Evolutionary conservation across 2,329 filamentous ascomycete genomes (phyloP), one percentile per base, ranked within the genome.

Genomic region (Cladosporium sp.): DNA sequence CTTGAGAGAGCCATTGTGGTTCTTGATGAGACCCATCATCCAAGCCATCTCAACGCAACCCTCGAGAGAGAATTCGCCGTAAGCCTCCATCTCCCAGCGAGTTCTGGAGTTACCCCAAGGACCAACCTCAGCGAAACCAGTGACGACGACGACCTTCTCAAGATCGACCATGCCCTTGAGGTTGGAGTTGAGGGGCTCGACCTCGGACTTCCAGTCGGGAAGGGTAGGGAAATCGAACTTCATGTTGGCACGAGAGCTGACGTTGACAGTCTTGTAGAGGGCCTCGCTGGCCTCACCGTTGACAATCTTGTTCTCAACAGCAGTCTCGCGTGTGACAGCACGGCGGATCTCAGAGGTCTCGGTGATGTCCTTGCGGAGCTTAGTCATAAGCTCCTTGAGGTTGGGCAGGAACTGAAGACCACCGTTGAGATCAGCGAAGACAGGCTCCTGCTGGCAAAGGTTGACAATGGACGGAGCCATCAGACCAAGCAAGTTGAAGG

Each of bases 1-100:
- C 84, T 99, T 99, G 78, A 99, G 88, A 35, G 90, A 89, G 21
- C 95, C 95, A 73, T 98, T 98, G 84, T 97, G 92, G 80, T 99
- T 96, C 85, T 94, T 97, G 83, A 99, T 98, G 67, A 98, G 88
- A 76, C 95, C 95, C 94, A 98, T 99, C 79, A 99, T 92, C 95
- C 95, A 99, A 35, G 95, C 93, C 95, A 99, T 99, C 81, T 99
- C 95, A 67, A 99, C 90, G 75, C 95, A 98, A 33, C 95, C 95
- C 80, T 99, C 96, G 16, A 99, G 87, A 10, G 95, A 98, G 83
- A 99, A 99, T 76, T 97, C 87, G 76, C 95, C 95, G 71, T 93
- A 89, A 1, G 95, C 93, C 79, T 99, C 95, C 94, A 99, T 99
- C 83, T 99, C 95, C 95, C 95, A 99, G 68, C 95, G 89, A 55